These are phyloP conservation scores for Nitzschia sp. DNA, from an alignment of 108 stramenopile genomes.

Conservation along the genomic window DNA sequence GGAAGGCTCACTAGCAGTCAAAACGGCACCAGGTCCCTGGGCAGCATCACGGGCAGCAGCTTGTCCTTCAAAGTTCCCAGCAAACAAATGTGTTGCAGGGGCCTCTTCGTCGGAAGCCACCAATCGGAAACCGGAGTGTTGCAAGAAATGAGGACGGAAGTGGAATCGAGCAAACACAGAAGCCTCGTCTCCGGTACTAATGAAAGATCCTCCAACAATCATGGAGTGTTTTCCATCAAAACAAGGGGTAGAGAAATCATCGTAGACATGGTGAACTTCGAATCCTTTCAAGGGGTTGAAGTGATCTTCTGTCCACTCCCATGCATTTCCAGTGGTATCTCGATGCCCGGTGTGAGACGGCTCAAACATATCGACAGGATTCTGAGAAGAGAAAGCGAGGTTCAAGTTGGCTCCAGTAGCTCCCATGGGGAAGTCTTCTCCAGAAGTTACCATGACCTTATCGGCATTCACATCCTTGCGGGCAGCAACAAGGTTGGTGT, in stretches of 20 bases:
- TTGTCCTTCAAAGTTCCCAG: conserved; percentile 70
- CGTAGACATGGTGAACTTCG: conserved; percentile 83
- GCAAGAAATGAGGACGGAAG: conserved; percentile 93
- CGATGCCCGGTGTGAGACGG: conserved; percentile 73
- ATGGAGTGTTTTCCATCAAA: conserved; percentile 94
- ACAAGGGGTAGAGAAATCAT: conserved; percentile 94
- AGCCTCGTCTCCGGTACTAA: conserved; percentile 91
- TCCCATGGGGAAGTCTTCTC: conserved; percentile 56
- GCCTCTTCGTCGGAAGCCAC: conserved; percentile 75
- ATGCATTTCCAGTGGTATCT: conserved; percentile 90
- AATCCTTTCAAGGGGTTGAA: conserved; percentile 89
- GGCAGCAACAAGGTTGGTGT: conserved; percentile 64
- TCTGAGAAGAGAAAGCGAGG: conserved; percentile 76
- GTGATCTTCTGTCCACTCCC: conserved; percentile 94
- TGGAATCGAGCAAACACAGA: conserved; percentile 91
- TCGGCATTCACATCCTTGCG: conserved; percentile 52
- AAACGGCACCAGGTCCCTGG: background rate
- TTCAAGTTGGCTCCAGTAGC: conserved; percentile 69
- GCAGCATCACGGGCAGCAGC: conserved; percentile 52
- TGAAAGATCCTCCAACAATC: conserved; percentile 93
- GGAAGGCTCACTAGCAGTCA: background rate
- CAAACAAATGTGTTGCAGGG: conserved; percentile 74
- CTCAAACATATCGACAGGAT: conserved; percentile 71
- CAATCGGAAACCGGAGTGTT: conserved; percentile 91
- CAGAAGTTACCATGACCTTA: conserved; percentile 71